phyloP scores from a whole-genome alignment of 2,329 filamentous ascomycete genomes.

The Fusarium sublunatum region DNA sequence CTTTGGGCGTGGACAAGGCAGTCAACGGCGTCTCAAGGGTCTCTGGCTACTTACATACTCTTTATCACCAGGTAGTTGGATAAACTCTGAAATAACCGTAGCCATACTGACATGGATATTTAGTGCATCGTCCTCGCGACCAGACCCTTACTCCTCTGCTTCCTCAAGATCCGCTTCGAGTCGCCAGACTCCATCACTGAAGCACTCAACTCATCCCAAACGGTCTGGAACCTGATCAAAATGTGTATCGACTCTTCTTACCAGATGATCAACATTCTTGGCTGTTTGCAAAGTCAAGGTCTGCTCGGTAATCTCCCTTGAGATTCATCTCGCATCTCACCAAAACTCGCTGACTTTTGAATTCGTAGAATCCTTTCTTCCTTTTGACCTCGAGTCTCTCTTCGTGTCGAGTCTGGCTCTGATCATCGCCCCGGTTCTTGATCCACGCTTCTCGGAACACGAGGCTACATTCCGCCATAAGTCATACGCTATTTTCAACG shows the following conservation, averaged over 20 bases:
- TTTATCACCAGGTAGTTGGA: constrained; percentile 48
- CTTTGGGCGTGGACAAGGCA: constrained; percentile 44
- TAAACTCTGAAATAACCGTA: rapidly evolving
- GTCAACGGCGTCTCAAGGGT: constrained; percentile 51
- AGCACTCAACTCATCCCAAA: constrained; percentile 54
- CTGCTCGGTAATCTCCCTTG: constrained; percentile 55
- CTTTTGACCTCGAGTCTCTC: constrained; percentile 59
- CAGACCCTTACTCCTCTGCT: constrained; percentile 48
- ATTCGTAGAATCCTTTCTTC: constrained; percentile 58
- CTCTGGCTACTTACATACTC: constrained; percentile 48
- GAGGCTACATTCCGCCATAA: constrained; percentile 54
- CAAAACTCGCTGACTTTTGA: neutral
- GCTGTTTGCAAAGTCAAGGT: constrained; percentile 57
- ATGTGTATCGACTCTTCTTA: constrained; percentile 52
- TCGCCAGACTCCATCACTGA: constrained; percentile 39
- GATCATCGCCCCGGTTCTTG: constrained; percentile 53
- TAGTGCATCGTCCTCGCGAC: constrained; percentile 51
- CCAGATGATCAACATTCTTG: constrained; percentile 54
- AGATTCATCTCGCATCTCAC: neutral
- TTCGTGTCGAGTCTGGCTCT: constrained; percentile 59
- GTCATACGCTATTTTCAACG: constrained; percentile 57
- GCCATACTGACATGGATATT: neutral
- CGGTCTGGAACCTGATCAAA: constrained; percentile 49
- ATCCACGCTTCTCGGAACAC: constrained; percentile 51
- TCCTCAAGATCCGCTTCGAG: constrained; percentile 49